Percentiles rank a stretch among this genome's conserved stretches.
These are phyloP conservation scores for Cymbopogon citratus DNA, from an alignment of 176 grass and related monocot species.

Conservation along the genomic window DNA sequence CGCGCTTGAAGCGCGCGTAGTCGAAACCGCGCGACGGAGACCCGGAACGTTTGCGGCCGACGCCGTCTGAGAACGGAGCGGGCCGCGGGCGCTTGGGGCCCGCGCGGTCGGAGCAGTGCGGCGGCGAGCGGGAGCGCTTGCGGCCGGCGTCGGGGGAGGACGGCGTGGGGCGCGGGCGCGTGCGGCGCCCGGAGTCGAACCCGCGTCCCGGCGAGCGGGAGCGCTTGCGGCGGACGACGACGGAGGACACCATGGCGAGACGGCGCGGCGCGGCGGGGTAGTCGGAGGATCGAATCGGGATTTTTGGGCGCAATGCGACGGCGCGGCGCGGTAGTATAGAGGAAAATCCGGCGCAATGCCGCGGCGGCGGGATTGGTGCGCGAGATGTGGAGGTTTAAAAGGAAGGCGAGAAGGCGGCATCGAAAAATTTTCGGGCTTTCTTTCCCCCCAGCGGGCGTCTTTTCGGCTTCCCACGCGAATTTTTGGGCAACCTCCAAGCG, in stretches of 20 bases:
- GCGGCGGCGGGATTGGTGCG: not conserved
- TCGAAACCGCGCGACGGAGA: not conserved
- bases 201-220: not conserved
- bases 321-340: not conserved
- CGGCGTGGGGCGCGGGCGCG: not conserved
- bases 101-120: not conserved
- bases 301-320: not conserved
- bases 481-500: not conserved
- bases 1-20: not conserved
- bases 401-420: slow-evolving; percentile 26
- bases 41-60: slow-evolving; percentile 6
- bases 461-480: not conserved
- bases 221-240: slow-evolving; percentile 24
- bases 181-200: slow-evolving; percentile 10
- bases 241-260: not conserved
- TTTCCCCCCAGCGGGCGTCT: not conserved
- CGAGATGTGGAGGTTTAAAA: not conserved
- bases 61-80: not conserved
- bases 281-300: not conserved
- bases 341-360: not conserved
- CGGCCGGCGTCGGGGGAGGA: slow-evolving; percentile 24
- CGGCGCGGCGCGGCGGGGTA: not conserved
- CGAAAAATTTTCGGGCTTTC: not conserved
- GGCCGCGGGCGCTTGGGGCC: not conserved
- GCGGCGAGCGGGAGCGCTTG: slow-evolving; percentile 25